A percentile compares a stretch with the other conserved stretches of the same genome.
phyloP scores from a whole-genome alignment of 139 green algal genomes.

The Haematococcus lacustris region DNA sequence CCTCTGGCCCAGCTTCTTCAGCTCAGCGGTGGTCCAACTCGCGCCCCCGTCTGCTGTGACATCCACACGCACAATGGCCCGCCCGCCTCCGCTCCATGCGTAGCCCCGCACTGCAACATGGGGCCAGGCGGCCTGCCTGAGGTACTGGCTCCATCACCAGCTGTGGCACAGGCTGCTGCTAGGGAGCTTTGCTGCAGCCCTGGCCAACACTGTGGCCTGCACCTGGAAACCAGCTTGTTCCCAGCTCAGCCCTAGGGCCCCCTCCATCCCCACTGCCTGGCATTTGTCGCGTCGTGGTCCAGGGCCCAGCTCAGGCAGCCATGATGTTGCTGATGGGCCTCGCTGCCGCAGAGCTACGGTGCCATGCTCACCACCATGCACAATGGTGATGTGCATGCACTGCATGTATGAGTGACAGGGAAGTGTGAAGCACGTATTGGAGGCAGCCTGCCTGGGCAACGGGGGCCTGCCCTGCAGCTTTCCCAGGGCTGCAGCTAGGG shows the following conservation, averaged over 20 bases:
- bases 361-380: not conserved
- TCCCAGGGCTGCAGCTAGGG: not conserved
- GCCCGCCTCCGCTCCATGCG: conserved; percentile 70
- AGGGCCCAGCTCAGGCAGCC: no score
- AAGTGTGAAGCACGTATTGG: no score
- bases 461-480: not conserved
- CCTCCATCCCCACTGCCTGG: not conserved
- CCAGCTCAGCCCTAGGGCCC: no score
- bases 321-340: no score
- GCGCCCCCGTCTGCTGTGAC: conserved; percentile 69
- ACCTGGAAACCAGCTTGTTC: not conserved
- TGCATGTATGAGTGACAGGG: no score
- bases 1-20: conserved; percentile 10
- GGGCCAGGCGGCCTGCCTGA: not conserved
- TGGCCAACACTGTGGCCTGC: not conserved
- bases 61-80: conserved; percentile 74
- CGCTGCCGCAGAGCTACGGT: no score
- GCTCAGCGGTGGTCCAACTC: conserved; percentile 47
- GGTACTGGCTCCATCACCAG: not conserved
- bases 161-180: not conserved
- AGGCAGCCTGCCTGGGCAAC: no score
- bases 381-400: not conserved
- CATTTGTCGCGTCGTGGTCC: not conserved
- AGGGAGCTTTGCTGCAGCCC: not conserved
- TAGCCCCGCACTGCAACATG: conserved; percentile 62